Base-by-base conservation (phyloP, 768 basidiomycete species). In the Amanita rimosa region DNA sequence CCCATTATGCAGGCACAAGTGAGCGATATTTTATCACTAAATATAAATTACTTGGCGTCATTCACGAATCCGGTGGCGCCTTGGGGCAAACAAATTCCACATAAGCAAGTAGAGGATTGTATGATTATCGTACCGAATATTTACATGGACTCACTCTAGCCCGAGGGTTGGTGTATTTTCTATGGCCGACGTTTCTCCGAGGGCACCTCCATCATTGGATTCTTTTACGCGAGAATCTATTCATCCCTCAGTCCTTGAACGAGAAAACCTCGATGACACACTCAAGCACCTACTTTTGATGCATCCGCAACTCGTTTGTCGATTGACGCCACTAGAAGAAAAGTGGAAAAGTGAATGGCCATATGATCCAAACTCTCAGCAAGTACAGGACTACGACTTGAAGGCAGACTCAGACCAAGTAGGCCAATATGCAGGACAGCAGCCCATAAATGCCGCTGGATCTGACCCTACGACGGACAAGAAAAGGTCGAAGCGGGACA, bases 1-100 rank as follows among this genome's bases (percentile, higher is more conserved):
- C 48, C 10, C 26, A 10, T 8, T 47, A 16, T 17, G 9, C 52
- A 83, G 81, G 74, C 79, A 3, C 74, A 83, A 52, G 62, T 85
- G 26, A 68, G 64, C 31, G 67, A 73, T 40, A 72, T 78, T 11
- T 60, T 86, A 27, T 75, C 75, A 2, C 57, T 85, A 46, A 79
- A 87, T 56, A 54, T 67, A 27, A 53, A 63, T 8, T 85, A 87
- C 53, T 52, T 84, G 6, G 58, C 57, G 35, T 65, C 69, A 10
- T 68, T 81, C 14, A 64, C 71, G 1, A 61, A 71, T 8, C 81
- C 84, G 1, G 70, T 68, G 3, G 70, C 69, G 2, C 67, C 68
- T 10, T 86, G 82, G 81, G 84, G 83, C 9, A 57, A 66, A 49
- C 82, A 79, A 52, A 59, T 60, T 26, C 78, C 81, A 22, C 83